Base-by-base conservation (phyloP, 2,329 filamentous ascomycete species). In the Fusarium torulosum region DNA sequence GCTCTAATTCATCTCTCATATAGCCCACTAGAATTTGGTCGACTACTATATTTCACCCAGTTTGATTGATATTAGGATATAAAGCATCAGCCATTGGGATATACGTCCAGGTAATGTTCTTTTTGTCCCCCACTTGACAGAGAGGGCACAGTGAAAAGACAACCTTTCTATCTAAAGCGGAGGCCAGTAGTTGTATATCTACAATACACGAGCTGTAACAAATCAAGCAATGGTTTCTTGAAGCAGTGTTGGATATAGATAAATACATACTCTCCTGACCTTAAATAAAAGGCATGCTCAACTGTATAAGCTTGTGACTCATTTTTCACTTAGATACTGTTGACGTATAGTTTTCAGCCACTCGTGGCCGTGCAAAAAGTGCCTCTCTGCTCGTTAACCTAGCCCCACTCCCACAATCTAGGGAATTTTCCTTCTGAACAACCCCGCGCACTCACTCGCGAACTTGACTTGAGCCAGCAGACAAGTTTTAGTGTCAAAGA, bases 381-480 rank as follows among this genome's bases (percentile, higher is more conserved):
- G 45, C 10, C 57, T 59, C 35, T 44, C 45, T 65, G 70, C 47
- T 79, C 75, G 76, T 75, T 79, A 78, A 77, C 78, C 78, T 76
- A 75, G 71, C 66, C 76, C 78, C 78, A 78, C 59, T 77, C 75
- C 77, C 79, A 77, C 79, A 80, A 60, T 60, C 51, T 50, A 79
- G 43, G 43, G 59, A 80, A 79, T 79, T 80, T 80, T 79, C 72
- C 56, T 70, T 66, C 55, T 59, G 69, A 74, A 74, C 76, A 78
- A 79, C 77, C 78, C 78, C 78, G 78, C 78, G 73, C 72, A 75
- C 73, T 73, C 71, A 74, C 58, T 53, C 56, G 65, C 72, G 70
- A 71, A 66, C 67, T 67, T 73, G 69, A 74, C 73, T 72, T 64
- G 58, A 60, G 54, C 72, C 66, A 73, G 65, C 74, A 71, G 75